These are phyloP conservation scores for Cudoniella acicularis DNA, from an alignment of 495 filamentous ascomycete genomes.

Conservation along the genomic window DNA sequence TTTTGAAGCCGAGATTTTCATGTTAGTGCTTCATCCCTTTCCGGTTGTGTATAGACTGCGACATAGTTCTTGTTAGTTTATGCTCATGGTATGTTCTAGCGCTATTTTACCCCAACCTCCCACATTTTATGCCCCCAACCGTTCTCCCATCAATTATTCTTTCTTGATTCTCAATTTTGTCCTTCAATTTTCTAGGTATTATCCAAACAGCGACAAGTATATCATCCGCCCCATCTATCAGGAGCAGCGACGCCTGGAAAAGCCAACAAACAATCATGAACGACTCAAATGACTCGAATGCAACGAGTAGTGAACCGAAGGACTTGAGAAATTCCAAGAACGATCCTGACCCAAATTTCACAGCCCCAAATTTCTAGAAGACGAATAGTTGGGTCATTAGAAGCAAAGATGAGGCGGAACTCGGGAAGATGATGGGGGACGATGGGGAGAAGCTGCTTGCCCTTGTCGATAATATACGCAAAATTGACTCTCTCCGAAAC, in stretches of 20 bases:
- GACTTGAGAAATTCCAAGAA: constrained; percentile 9
- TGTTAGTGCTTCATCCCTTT: background rate
- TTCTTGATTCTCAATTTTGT: background rate
- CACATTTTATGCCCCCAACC: background rate
- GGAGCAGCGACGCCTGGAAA: constrained; percentile 2
- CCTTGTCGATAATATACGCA: constrained; percentile 14
- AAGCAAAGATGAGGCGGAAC: constrained; percentile 10
- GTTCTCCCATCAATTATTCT: background rate
- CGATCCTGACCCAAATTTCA: constrained; percentile 5
- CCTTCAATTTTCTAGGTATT: background rate
- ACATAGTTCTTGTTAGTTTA: background rate
- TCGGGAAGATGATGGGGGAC: constrained; percentile 16
- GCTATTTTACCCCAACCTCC: background rate
- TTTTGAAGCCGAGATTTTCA: background rate
- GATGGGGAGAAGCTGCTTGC: constrained; percentile 16
- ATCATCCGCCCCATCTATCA: background rate
- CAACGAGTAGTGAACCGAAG: background rate
- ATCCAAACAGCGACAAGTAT: background rate
- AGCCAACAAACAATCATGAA: background rate
- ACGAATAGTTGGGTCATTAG: constrained; percentile 10
- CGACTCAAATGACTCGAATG: constrained; percentile 1
- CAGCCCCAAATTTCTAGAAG: constrained; percentile 9
- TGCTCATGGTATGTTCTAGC: background rate
- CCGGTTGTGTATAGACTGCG: background rate
- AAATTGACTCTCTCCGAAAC: constrained; percentile 14